Conservation (phyloP, 805 yeast species). For the Candida chilensis region DNA sequence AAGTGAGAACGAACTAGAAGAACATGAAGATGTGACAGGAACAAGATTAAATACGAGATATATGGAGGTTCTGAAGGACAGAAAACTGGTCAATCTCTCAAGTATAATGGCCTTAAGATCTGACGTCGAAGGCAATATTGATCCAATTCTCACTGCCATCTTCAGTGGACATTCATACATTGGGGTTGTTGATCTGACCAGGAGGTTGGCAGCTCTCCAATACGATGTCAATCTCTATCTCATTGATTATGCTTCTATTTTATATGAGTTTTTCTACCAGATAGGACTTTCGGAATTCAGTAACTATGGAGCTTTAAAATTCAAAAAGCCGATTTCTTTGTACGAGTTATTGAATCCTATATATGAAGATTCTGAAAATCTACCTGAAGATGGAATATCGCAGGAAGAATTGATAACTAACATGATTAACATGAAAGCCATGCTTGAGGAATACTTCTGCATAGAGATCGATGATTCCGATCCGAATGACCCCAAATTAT, state of each 20-base stretch:
- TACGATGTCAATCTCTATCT: slow-evolving; percentile 68
- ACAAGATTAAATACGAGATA: too few relatives aligned
- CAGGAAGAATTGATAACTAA: slow-evolving; percentile 1
- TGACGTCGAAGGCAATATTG: slow-evolving; percentile 34
- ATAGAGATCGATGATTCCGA: slow-evolving; percentile 30
- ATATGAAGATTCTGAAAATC: slow-evolving; percentile 10
- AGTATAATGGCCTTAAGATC: slow-evolving; percentile 51
- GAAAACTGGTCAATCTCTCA: slow-evolving; percentile 38
- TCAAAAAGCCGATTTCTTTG: slow-evolving; percentile 19
- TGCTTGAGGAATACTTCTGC: slow-evolving; percentile 76
- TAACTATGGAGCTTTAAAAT: slow-evolving; percentile 54
- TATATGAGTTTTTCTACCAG: slow-evolving; percentile 72
- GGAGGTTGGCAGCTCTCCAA: slow-evolving; percentile 77
- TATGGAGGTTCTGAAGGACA: slow-evolving; percentile 12
- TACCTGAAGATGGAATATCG: slow-evolving; percentile 1
- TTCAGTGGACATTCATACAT: slow-evolving; percentile 66
- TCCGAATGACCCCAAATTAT: slow-evolving; percentile 22
- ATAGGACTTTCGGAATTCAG: slow-evolving; percentile 68
- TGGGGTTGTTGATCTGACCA: slow-evolving; percentile 69
- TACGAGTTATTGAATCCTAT: slow-evolving; percentile 27
- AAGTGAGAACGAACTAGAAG: too few relatives aligned
- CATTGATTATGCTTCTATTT: slow-evolving; percentile 70
- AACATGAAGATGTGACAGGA: too few relatives aligned
- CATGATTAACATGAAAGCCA: slow-evolving; percentile 45
- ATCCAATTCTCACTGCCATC: slow-evolving; percentile 52